Base-by-base conservation (phyloP, 345 rosid species). In the Dipteronia dyeriana region DNA sequence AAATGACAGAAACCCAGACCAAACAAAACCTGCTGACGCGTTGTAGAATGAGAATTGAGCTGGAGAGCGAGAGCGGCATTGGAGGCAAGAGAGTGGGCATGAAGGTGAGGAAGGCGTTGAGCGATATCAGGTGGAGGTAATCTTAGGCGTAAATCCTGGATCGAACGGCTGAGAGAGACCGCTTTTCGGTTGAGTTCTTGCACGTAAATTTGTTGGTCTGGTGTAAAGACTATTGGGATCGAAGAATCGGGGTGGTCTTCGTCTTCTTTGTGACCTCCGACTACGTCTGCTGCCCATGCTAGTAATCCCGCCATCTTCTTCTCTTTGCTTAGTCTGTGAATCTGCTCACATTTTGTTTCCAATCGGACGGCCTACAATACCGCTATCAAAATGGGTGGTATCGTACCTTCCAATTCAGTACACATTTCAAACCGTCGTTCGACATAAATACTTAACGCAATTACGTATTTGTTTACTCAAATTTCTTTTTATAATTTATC, bases 281-380 rank as follows among this genome's bases (percentile, higher is more conserved):
- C 99, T 17, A 93, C 97, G 62, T 95, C 97, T 39, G 98, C 97
- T 53, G 98, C 98, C 97, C 98, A 95, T 17, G 94, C 95, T 38
- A 95, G 83, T 67, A 92, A 83, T 68, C 97, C 97, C 79, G 97
- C 95, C 97, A 92, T 95, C 23, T 34, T 61, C 11, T 31, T 61
- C 74, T 25, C 22, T 34, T 10, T 38, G 20, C 51, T 53, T 14
- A 63, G 41, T 39, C 66, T 64, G 7, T 45, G 49, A 45, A 45
- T 45, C 49, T 41, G 10, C 45, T 9, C 13, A 10, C 49, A 10
- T 45, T 45, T 45, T 45, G 49, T 45, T 45, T 45, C 12, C 13
- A 45, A 41, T 41, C 9, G 45, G 9, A 41, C 2, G 2, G 11
- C 2, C 45, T 41, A 41, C 45, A 8, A 9, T 41, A 41, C 45